A percentile compares a stretch with the other conserved stretches of the same genome.
phyloP scores from a whole-genome alignment of 2,329 filamentous ascomycete species.

The Colletotrichum horii region DNA sequence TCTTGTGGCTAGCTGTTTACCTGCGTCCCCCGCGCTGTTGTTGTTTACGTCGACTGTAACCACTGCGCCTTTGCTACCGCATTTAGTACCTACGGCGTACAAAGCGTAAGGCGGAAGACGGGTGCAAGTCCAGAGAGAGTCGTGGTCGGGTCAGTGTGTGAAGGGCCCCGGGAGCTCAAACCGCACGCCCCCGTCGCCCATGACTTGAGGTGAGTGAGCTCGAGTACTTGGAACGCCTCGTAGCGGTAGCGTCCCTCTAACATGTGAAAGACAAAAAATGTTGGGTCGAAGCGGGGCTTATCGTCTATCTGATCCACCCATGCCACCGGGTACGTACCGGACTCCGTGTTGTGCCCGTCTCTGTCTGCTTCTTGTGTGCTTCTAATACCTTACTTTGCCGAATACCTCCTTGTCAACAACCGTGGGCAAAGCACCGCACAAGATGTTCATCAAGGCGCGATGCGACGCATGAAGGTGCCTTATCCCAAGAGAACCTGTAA shows the following conservation, averaged over 20 bases:
- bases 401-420: background rate
- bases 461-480: background rate
- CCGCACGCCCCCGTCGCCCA: background rate
- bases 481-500: background rate
- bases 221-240: background rate
- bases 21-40: background rate
- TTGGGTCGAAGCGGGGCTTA: slow-evolving; percentile 21
- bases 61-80: background rate
- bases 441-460: background rate
- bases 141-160: background rate
- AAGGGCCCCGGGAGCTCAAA: background rate
- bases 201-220: background rate
- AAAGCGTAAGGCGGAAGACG: background rate
- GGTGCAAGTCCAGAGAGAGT: background rate
- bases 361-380: background rate
- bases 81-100: background rate
- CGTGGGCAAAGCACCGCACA: background rate
- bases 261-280: slow-evolving; percentile 21
- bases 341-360: background rate
- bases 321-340: background rate
- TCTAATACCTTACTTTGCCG: too few species aligned
- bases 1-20: background rate
- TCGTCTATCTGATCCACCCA: slow-evolving; percentile 13
- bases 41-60: background rate
- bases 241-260: background rate